Conservation (phyloP, 2,329 filamentous ascomycete genomes). For the Pyricularia pennisetigena region DNA sequence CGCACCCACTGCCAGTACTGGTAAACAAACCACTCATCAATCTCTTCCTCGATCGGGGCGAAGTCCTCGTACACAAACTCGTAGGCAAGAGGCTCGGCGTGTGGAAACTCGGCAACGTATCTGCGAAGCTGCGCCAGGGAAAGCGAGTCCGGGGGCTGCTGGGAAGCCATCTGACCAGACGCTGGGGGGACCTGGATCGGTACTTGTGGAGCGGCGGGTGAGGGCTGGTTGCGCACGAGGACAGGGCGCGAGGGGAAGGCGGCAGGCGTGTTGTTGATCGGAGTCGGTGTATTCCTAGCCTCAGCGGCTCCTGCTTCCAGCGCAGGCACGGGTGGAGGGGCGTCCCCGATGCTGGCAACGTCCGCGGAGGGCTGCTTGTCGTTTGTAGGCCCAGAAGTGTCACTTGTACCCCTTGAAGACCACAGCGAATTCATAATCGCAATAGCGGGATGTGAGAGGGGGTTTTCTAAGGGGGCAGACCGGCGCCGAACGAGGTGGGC, state of each 20-base stretch:
- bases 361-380: slow-evolving; percentile 7
- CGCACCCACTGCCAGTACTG: slow-evolving; percentile 76
- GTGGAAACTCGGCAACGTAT: slow-evolving; percentile 65
- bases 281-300: neutral
- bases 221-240: slow-evolving; percentile 14
- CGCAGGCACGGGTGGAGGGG: slow-evolving; percentile 15
- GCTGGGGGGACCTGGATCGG: slow-evolving; percentile 11
- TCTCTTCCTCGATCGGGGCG: slow-evolving; percentile 70
- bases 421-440: slow-evolving; percentile 13
- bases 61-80: slow-evolving; percentile 75
- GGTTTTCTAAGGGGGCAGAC: slow-evolving; percentile 4
- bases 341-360: slow-evolving; percentile 18
- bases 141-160: slow-evolving; percentile 53
- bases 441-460: neutral
- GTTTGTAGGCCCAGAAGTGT: neutral
- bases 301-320: slow-evolving; percentile 11
- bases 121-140: slow-evolving; percentile 65
- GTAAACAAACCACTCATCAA: slow-evolving; percentile 97
- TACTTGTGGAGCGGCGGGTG: slow-evolving; percentile 14
- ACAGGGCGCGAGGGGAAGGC: slow-evolving; percentile 9
- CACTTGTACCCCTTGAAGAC: slow-evolving; percentile 7
- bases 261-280: neutral
- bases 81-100: slow-evolving; percentile 62
- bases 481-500: slow-evolving; percentile 3
- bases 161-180: slow-evolving; percentile 10